A percentile compares a stretch with the other conserved stretches of the same genome.
These are phyloP conservation scores for Saccharomycopsis olivae DNA, from an alignment of 805 yeast genomes.

Conservation along the genomic window DNA sequence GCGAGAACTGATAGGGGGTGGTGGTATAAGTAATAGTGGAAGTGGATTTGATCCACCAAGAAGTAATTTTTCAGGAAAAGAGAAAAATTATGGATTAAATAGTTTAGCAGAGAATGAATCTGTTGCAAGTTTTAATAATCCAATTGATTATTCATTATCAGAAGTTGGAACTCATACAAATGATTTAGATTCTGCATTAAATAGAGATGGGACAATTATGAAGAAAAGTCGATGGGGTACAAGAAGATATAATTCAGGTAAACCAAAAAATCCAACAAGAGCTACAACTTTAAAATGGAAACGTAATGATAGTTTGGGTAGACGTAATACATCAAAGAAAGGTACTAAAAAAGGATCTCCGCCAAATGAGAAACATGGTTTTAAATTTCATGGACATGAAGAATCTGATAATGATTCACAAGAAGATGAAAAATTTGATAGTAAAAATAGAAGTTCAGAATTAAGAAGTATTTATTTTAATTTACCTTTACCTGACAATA, in stretches of 20 bases:
- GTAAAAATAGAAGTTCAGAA: conserved; percentile 29
- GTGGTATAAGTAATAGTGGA: background rate
- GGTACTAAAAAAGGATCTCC: too few species aligned
- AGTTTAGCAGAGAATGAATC: conserved; percentile 14
- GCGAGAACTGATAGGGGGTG: too few species aligned
- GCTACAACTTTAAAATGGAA: conserved; percentile 49
- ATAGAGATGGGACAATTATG: conserved; percentile 41
- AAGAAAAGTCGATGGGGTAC: conserved; percentile 89
- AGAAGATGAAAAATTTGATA: conserved; percentile 26
- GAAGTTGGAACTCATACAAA: conserved; percentile 17
- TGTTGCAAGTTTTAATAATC: background rate
- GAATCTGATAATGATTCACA: conserved; percentile 24
- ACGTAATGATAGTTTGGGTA: background rate
- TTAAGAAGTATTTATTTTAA: conserved; percentile 49
- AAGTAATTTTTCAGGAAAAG: background rate
- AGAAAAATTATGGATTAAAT: background rate
- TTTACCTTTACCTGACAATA: conserved; percentile 45
- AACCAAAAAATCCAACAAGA: conserved; percentile 43
- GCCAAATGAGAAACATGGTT: background rate
- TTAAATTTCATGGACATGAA: conserved; percentile 22
- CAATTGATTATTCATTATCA: conserved; percentile 7
- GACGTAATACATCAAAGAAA: conserved; percentile 19
- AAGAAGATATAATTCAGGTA: conserved; percentile 62
- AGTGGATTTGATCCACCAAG: background rate
- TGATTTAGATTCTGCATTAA: conserved; percentile 22